Conservation (phyloP, 345 rosid species). For the Murraya paniculata region DNA sequence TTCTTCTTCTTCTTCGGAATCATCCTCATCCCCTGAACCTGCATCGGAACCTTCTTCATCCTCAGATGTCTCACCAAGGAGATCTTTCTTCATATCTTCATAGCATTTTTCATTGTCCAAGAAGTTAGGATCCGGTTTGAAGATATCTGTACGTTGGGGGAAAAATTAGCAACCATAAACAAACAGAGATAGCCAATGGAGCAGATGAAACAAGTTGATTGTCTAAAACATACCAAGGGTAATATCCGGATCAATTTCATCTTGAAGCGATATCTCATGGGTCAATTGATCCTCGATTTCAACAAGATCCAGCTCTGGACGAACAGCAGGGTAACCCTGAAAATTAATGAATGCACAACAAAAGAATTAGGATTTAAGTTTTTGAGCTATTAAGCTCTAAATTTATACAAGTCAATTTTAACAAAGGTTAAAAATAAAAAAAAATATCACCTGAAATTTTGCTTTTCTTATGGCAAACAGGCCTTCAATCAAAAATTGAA, state of each 20-base stretch:
- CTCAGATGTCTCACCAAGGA: conserved; percentile 81
- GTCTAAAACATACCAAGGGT: conserved; percentile 60
- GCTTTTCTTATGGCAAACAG: conserved; percentile 82
- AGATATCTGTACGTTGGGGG: conserved; percentile 51
- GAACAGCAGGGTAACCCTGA: conserved; percentile 93
- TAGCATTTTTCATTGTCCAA: conserved; percentile 85
- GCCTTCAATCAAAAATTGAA: conserved; percentile 87
- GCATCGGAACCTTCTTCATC: conserved; percentile 80
- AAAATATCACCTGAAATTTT: conserved; percentile 65
- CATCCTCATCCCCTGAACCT: conserved; percentile 60
- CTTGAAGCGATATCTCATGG: conserved; percentile 81
- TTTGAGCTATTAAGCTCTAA: background rate
- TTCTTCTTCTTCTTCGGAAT: conserved; percentile 43
- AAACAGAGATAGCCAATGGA: conserved; percentile 1
- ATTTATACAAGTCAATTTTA: background rate
- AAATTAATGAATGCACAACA: conserved; percentile 19
- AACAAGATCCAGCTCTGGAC: conserved; percentile 89
- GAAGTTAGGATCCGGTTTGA: conserved; percentile 74
- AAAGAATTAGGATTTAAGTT: conserved; percentile 5
- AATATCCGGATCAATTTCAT: conserved; percentile 67
- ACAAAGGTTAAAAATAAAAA: background rate
- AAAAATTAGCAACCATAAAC: conserved; percentile 11
- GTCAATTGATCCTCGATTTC: conserved; percentile 82
- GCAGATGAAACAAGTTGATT: background rate
- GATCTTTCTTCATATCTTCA: conserved; percentile 82